These are phyloP conservation scores for Penicillium ucsense DNA, from an alignment of 495 filamentous ascomycete species.

Conservation along the genomic window DNA sequence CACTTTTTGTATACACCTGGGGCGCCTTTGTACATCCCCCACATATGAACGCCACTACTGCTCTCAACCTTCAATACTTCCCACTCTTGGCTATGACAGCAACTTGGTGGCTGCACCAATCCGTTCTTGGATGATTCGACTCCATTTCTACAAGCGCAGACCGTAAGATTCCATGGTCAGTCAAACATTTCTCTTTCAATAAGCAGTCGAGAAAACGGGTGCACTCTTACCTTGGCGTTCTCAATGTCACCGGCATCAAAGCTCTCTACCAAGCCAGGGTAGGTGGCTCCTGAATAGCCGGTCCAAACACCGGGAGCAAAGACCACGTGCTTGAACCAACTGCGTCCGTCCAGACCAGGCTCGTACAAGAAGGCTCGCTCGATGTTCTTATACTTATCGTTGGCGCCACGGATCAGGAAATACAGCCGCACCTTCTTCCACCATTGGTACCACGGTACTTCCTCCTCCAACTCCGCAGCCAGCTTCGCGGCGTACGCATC, in stretches of 20 bases:
- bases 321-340: slow-evolving; percentile 62
- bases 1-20: too few relatives aligned
- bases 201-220: background rate
- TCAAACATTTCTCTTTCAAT: background rate
- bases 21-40: too few relatives aligned
- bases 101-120: slow-evolving; percentile 29
- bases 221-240: slow-evolving; percentile 29
- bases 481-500: slow-evolving; percentile 46
- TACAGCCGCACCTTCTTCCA: slow-evolving; percentile 55
- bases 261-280: slow-evolving; percentile 52
- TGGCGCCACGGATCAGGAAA: slow-evolving; percentile 41
- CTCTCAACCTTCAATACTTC: slow-evolving; percentile 1
- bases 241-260: slow-evolving; percentile 43
- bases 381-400: slow-evolving; percentile 52
- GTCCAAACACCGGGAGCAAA: slow-evolving; percentile 78
- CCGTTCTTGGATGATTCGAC: slow-evolving; percentile 30
- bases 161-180: background rate
- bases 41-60: too few relatives aligned
- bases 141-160: slow-evolving; percentile 32
- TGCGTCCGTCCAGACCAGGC: slow-evolving; percentile 46
- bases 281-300: slow-evolving; percentile 71
- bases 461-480: slow-evolving; percentile 36
- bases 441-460: slow-evolving; percentile 71
- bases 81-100: slow-evolving; percentile 14
- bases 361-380: slow-evolving; percentile 53